These are phyloP conservation scores for Russula emetica DNA, from an alignment of 768 basidiomycete species.

Conservation along the genomic window DNA sequence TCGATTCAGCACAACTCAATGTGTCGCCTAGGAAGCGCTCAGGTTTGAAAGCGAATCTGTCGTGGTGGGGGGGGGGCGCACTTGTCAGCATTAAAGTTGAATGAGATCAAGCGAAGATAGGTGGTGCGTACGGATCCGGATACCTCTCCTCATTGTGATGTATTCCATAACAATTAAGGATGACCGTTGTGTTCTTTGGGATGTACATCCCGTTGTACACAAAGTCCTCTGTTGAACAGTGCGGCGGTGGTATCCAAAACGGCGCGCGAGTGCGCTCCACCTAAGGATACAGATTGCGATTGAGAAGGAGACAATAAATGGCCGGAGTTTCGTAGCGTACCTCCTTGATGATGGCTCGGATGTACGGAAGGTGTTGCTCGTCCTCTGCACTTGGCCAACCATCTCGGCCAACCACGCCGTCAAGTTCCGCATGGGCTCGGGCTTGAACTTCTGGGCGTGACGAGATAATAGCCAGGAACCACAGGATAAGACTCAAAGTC, in stretches of 20 bases:
- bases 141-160: slow-evolving; percentile 36
- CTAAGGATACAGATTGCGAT: slow-evolving; percentile 8
- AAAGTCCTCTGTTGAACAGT: slow-evolving; percentile 34
- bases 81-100: background rate
- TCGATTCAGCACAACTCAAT: slow-evolving; percentile 42
- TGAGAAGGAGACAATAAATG: background rate
- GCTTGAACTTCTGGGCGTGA: slow-evolving; percentile 32
- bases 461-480: slow-evolving; percentile 33
- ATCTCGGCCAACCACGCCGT: slow-evolving; percentile 30
- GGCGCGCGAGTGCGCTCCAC: slow-evolving; percentile 31
- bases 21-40: slow-evolving; percentile 43
- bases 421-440: slow-evolving; percentile 33
- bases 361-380: slow-evolving; percentile 30
- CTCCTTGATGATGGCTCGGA: slow-evolving; percentile 33
- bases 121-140: slow-evolving; percentile 38
- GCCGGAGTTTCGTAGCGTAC: slow-evolving; percentile 18
- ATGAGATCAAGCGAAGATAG: background rate
- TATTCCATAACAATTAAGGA: slow-evolving; percentile 32
- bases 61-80: background rate
- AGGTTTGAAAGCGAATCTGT: slow-evolving; percentile 37
- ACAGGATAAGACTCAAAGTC: slow-evolving; percentile 37
- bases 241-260: slow-evolving; percentile 34
- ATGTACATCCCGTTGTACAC: slow-evolving; percentile 34
- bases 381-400: slow-evolving; percentile 30
- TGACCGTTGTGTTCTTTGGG: slow-evolving; percentile 32